Conservation (phyloP, 2,329 filamentous ascomycete genomes). For the Coniella vitis region DNA sequence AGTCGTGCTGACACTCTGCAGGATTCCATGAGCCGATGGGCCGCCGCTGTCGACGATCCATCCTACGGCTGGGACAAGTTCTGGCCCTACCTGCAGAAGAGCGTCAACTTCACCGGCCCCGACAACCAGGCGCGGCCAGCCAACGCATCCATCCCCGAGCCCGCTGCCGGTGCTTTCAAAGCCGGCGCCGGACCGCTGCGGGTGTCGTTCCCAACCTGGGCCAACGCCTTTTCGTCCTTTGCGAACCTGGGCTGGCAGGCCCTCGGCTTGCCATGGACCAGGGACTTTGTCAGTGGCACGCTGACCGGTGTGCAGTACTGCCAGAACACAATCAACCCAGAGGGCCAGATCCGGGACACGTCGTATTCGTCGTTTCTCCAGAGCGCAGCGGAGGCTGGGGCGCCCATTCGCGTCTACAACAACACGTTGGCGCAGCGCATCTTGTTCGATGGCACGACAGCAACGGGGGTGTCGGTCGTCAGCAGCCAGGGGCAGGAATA, state of each 20-base stretch:
- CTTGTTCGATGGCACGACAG: slow-evolving; percentile 9
- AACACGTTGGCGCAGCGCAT: slow-evolving; percentile 2
- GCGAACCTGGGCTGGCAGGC: not conserved
- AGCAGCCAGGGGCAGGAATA: slow-evolving; percentile 6
- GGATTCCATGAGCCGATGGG: not conserved
- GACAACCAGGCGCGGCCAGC: not conserved
- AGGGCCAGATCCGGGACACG: not conserved
- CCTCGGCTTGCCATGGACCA: not conserved
- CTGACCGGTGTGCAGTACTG: not conserved
- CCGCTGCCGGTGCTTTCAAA: not conserved
- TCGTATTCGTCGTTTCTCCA: not conserved
- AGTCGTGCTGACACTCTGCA: no score
- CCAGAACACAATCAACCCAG: slow-evolving; percentile 2
- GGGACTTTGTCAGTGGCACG: not conserved
- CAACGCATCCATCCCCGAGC: not conserved
- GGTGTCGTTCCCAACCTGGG: not conserved
- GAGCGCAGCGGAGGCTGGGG: not conserved
- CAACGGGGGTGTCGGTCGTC: slow-evolving; percentile 22
- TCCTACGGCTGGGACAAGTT: slow-evolving; percentile 1
- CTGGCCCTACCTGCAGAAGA: slow-evolving; percentile 1
- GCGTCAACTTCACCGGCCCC: not conserved
- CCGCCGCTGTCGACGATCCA: not conserved
- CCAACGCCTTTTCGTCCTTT: not conserved
- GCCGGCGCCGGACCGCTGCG: not conserved
- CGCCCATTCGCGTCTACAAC: not conserved